Evolutionary conservation across 306 rosid genomes (phyloP), one percentile per base, ranked within the genome.

Genomic region (Phaseolus lunatus): DNA sequence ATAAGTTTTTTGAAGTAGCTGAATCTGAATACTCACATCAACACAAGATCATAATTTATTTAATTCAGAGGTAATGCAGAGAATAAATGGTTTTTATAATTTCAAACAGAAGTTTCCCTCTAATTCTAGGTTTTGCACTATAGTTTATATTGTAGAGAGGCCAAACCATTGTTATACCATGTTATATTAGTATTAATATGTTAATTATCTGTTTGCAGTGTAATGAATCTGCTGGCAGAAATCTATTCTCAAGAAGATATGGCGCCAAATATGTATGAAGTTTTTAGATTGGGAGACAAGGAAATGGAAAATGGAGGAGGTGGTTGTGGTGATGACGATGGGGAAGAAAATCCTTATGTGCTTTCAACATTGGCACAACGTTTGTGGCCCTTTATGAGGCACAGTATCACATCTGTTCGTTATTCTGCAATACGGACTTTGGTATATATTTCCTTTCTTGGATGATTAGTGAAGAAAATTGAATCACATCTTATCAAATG

Each of bases 331-430:
- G 89, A 76, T 81, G 88, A 75, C 33, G 35, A 70, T 64, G 89
- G 82, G 70, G 88, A 77, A 44, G 93, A 92, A 79, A 89, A 88
- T 87, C 97, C 97, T 72, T 90, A 83, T 78, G 89, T 87, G 84
- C 85, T 95, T 78, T 85, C 93, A 31, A 84, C 90, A 56, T 65
- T 95, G 84, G 97, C 97, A 3, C 98, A 96, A 0, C 93, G 97
- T 35, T 84, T 95, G 82, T 95, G 98, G 98, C 97, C 98, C 58
- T 95, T 95, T 86, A 95, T 95, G 98, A 90, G 98, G 88, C 98
- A 95, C 48, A 87, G 90, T 74, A 92, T 95, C 78, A 84, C 91
- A 78, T 92, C 97, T 79, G 97, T 92, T 77, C 97, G 98, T 62
- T 86, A 84, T 86, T 92, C 98, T 54, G 98, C 98, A 50, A 92